phyloP scores from a whole-genome alignment of 73 alveolate species.

The Tetrahymena borealis region DNA sequence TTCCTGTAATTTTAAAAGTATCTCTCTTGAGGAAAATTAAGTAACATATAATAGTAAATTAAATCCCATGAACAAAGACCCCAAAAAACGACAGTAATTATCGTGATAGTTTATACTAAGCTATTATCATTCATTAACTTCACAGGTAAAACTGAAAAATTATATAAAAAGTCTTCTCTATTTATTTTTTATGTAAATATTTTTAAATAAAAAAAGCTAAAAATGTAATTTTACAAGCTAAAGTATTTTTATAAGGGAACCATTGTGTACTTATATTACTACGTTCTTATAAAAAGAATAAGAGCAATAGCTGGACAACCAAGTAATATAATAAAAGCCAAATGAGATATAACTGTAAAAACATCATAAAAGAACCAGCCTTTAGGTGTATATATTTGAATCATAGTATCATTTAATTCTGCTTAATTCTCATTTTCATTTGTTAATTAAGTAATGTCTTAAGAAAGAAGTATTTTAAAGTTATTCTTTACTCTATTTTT shows the following conservation, averaged over 20 bases:
- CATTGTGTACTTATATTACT: neutral
- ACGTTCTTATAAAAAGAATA: slow-evolving; percentile 1
- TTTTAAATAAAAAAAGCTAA: too few relatives aligned
- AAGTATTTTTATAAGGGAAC: slow-evolving; percentile 9
- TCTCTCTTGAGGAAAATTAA: slow-evolving; percentile 33
- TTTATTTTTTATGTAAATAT: too few relatives aligned
- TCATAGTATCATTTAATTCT: slow-evolving; percentile 20
- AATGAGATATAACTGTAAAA: slow-evolving; percentile 25
- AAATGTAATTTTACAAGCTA: neutral
- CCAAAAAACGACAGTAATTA: slow-evolving; percentile 27
- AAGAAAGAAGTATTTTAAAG: neutral
- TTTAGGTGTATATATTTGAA: neutral
- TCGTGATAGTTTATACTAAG: slow-evolving; percentile 6
- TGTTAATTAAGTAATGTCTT: neutral
- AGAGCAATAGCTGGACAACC: slow-evolving; percentile 11
- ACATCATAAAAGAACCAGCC: slow-evolving; percentile 26
- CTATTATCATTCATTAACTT: slow-evolving; percentile 18
- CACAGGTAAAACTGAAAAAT: slow-evolving; percentile 15
- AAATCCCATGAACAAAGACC: slow-evolving; percentile 12
- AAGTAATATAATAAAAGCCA: neutral
- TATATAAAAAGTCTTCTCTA: neutral
- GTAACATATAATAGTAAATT: slow-evolving; percentile 12
- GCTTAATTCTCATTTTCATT: neutral
- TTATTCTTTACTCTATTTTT: neutral
- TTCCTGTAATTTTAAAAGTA: slow-evolving; percentile 15